Evolutionary conservation across 305 asterid species (phyloP), one percentile per base, ranked within the genome.

Genomic region (Vinca major): DNA sequence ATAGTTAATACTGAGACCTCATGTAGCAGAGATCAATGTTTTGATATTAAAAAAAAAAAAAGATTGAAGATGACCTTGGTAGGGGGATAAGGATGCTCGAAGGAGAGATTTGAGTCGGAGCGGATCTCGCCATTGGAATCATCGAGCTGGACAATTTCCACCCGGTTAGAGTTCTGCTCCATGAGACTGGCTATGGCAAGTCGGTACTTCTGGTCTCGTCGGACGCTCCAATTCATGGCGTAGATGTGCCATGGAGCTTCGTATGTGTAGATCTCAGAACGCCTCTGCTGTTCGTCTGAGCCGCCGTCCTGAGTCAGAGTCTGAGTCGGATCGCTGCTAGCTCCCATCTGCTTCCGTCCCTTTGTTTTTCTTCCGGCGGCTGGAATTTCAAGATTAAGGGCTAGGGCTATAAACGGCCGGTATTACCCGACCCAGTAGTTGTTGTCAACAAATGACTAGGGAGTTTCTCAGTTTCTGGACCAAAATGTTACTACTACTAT

Each of bases 211-310:
- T 85, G 84, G 88, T 89, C 98, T 86, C 84, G 83, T 65, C 96
- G 92, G 0, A 88, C 95, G 61, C 90, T 81, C 96, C 96, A 92
- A 68, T 88, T 90, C 97, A 89, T 90, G 69, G 96, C 97, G 82
- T 89, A 90, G 77, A 92, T 81, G 81, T 89, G 96, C 96, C 96
- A 92, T 37, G 98, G 97, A 26, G 96, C 95, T 74, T 90, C 96
- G 83, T 89, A 88, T 0, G 98, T 92, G 84, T 92, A 92, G 85
- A 92, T 92, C 87, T 92, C 98, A 62, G 96, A 89, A 51, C 98
- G 87, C 16, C 98, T 83, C 76, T 92, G 98, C 74, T 89, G 98
- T 79, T 92, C 96, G 76, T 89, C 98, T 17, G 96, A 89, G 10
- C 88, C 91, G 66, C 86, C 96, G 33, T 26, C 33, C 33, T 26